Conservation (phyloP, 495 filamentous ascomycete species). For the Geopyxis carbonaria region DNA sequence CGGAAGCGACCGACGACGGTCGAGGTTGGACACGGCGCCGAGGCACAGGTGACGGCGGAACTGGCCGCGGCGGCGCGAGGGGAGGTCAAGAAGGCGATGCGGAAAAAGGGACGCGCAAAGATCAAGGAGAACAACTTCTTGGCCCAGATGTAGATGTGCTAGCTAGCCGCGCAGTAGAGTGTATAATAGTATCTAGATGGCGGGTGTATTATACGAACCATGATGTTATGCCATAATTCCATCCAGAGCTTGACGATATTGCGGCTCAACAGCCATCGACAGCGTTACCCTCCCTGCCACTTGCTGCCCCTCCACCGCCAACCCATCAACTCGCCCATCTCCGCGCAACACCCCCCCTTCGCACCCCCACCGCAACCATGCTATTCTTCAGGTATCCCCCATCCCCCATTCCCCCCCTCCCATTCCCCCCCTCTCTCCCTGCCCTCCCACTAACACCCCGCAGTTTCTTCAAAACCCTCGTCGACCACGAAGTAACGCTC, state of each 20-base stretch:
- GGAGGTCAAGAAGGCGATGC: conserved; percentile 50
- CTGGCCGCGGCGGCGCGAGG: conserved; percentile 45
- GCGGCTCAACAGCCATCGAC: too few species aligned
- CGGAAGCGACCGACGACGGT: conserved; percentile 29
- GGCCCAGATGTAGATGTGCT: conserved; percentile 10
- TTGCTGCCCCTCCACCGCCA: too few species aligned
- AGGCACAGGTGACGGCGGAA: conserved; percentile 39
- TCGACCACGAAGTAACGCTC: conserved; percentile 87
- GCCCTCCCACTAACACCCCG: neutral
- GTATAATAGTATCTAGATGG: too few species aligned
- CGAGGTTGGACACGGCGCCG: conserved; percentile 20
- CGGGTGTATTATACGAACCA: too few species aligned
- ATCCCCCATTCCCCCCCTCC: neutral
- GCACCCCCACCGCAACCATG: conserved; percentile 26
- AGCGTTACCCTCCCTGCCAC: too few species aligned
- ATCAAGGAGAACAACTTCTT: conserved; percentile 95
- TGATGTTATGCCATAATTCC: too few species aligned
- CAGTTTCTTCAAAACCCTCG: conserved; percentile 99
- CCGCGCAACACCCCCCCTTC: too few species aligned
- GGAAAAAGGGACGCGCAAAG: conserved; percentile 52
- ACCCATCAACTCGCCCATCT: too few species aligned
- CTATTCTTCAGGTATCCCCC: conserved; percentile 41
- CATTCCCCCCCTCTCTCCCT: neutral
- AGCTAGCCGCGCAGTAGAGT: too few species aligned
- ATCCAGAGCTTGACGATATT: too few species aligned